Evolutionary conservation across 768 basidiomycete species (phyloP).

Genomic region (Pulveroboletus sp.): DNA sequence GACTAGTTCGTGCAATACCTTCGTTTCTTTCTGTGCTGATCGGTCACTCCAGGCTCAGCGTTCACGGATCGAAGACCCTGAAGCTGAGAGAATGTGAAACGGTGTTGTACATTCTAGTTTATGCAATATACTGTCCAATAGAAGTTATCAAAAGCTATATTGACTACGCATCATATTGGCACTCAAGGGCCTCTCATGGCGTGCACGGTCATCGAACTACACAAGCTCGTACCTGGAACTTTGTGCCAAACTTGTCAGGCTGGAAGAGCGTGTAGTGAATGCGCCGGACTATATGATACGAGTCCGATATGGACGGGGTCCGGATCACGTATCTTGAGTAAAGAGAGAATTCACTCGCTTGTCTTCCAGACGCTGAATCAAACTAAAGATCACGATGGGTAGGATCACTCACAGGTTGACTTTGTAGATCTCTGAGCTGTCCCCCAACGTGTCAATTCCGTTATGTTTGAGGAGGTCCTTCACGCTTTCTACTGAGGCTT

Average conservation of each 20-base stretch:
- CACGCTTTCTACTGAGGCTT: slow-evolving; percentile 32
- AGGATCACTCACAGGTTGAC: slow-evolving; percentile 42
- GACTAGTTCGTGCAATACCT: slow-evolving; percentile 43
- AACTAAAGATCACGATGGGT: not conserved
- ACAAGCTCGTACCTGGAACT: slow-evolving; percentile 43
- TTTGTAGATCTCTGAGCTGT: slow-evolving; percentile 45
- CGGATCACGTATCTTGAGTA: slow-evolving; percentile 54
- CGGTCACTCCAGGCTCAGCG: slow-evolving; percentile 46
- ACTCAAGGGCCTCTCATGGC: not conserved
- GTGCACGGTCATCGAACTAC: slow-evolving; percentile 42
- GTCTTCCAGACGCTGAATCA: slow-evolving; percentile 25
- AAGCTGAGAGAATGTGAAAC: slow-evolving; percentile 64
- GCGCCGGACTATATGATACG: slow-evolving; percentile 59
- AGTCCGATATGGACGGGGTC: slow-evolving; percentile 55
- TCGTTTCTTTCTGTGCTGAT: slow-evolving; percentile 4
- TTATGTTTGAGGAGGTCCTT: slow-evolving; percentile 40
- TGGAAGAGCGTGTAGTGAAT: slow-evolving; percentile 54
- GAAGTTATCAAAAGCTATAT: slow-evolving; percentile 15
- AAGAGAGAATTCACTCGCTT: slow-evolving; percentile 37
- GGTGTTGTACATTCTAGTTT: slow-evolving; percentile 24
- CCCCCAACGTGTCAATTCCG: slow-evolving; percentile 38
- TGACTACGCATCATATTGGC: slow-evolving; percentile 10
- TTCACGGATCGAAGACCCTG: slow-evolving; percentile 56
- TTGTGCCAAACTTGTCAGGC: slow-evolving; percentile 32
- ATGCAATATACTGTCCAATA: slow-evolving; percentile 7